These are phyloP conservation scores for Suhomyces kunorum DNA, from an alignment of 1,139 yeast species.

Conservation along the genomic window DNA sequence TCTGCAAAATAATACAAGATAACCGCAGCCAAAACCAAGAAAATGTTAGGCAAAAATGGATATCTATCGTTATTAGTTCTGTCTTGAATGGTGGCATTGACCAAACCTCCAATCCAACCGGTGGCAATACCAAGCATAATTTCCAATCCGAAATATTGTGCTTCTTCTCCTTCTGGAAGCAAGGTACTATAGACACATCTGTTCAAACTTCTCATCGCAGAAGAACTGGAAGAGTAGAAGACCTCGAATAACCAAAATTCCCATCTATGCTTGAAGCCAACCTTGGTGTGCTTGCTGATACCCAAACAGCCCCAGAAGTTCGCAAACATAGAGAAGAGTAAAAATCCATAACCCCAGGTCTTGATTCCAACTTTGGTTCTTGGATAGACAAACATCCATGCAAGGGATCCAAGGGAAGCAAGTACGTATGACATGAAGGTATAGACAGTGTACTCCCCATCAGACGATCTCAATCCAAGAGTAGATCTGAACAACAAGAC, in stretches of 20 bases:
- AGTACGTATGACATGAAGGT: constrained; percentile 40
- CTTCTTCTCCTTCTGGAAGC: constrained; percentile 46
- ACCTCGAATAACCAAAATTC: constrained; percentile 49
- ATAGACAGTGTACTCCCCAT: constrained; percentile 44
- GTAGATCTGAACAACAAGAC: constrained; percentile 44
- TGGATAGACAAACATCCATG: constrained; percentile 43
- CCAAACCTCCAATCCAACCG: constrained; percentile 47
- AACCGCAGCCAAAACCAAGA: constrained; percentile 31
- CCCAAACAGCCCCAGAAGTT: constrained; percentile 50
- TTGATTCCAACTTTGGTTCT: constrained; percentile 27
- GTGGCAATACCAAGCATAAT: constrained; percentile 46
- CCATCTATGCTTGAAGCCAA: constrained; percentile 47
- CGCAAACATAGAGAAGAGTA: constrained; percentile 32
- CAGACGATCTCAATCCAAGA: constrained; percentile 42
- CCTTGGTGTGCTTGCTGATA: constrained; percentile 23
- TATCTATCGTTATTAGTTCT: constrained; percentile 39
- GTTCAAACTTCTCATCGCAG: constrained; percentile 41
- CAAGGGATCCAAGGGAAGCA: constrained; percentile 38
- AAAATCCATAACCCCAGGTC: constrained; percentile 38
- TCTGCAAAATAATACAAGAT: constrained; percentile 32
- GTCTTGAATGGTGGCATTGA: constrained; percentile 46
- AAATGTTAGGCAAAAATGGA: constrained; percentile 43
- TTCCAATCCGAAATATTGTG: constrained; percentile 48
- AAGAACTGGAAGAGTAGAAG: constrained; percentile 36
- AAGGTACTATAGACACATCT: constrained; percentile 42